Base-by-base conservation (phyloP, 805 yeast genomes). In the Nakazawaea siamensis region DNA sequence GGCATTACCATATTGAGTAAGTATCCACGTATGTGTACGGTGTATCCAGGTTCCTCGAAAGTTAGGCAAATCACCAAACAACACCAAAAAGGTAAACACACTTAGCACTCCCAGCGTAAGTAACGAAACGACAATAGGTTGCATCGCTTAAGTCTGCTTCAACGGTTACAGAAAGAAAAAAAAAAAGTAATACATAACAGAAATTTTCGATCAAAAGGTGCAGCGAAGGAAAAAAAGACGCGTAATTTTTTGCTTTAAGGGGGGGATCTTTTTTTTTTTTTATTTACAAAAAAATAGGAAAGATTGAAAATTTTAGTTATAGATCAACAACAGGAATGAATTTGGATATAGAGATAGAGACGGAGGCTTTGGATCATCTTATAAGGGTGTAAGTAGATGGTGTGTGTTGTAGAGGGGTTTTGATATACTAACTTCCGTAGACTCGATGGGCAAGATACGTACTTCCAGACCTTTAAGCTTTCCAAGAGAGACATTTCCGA, bases 61-160 rank as follows among this genome's bases (percentile, higher is more conserved):
- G 4, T 49, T 43, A 2, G 77, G 77, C 18, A 66, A 54, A 43
- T 71, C 72, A 0, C 77, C 77, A 44, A 72, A 68, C 10, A 72
- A 48, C 5, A 64, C 43, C 1, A 66, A 33, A n/a, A 52, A 41
- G 7, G 60, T 41, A 4, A 55, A 21, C 10, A 40, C 19, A 3
- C 44, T 30, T 11, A 43, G 42, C 17, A 43, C 12, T 25, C 37
- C 17, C 4, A 37, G 13, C 4, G 33, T 29, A 10, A 41, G 20
- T 20, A 41, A 13, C 25, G 43, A 30, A 3, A 26, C 24, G 7
- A 11, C 5, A n/a, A 35, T 9, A 7, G 27, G 15, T 7, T 20
- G 23, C 23, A 20, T 20, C 10, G 23, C 10, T 20, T 20, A 20
- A n/a, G n/a, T n/a, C n/a, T n/a, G n/a, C n/a, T n/a, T n/a, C n/a